Percentiles rank a stretch among this genome's conserved stretches.
phyloP scores from a whole-genome alignment of 805 yeast species.

The Ogataea kodamae region DNA sequence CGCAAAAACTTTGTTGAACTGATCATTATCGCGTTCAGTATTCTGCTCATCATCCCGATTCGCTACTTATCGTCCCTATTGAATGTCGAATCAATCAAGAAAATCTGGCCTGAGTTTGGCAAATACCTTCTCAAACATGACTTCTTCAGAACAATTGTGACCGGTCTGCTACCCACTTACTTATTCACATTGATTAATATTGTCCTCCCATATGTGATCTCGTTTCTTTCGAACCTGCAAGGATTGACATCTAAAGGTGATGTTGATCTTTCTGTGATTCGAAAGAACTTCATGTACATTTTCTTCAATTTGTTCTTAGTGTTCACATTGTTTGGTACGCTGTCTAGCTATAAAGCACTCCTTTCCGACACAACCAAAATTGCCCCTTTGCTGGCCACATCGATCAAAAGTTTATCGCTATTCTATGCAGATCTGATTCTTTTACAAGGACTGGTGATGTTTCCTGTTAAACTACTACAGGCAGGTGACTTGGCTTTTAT shows the following conservation, averaged over 20 bases:
- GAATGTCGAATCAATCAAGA: slow-evolving; percentile 52
- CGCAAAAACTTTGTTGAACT: slow-evolving; percentile 32
- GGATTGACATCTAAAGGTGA: slow-evolving; percentile 57
- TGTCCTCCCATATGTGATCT: slow-evolving; percentile 52
- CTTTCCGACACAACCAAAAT: slow-evolving; percentile 57
- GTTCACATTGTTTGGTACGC: slow-evolving; percentile 59
- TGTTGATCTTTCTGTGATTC: slow-evolving; percentile 52
- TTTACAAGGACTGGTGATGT: slow-evolving; percentile 67
- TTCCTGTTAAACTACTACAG: slow-evolving; percentile 54
- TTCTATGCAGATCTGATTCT: slow-evolving; percentile 60
- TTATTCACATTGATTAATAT: slow-evolving; percentile 54
- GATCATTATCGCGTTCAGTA: slow-evolving; percentile 46
- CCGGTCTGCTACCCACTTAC: slow-evolving; percentile 61
- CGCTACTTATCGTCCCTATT: slow-evolving; percentile 54
- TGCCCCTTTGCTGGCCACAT: slow-evolving; percentile 51
- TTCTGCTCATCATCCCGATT: slow-evolving; percentile 51
- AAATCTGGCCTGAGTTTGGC: slow-evolving; percentile 58
- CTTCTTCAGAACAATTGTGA: slow-evolving; percentile 51
- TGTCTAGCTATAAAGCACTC: slow-evolving; percentile 55
- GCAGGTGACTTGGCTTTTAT: slow-evolving; percentile 49
- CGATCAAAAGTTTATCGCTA: slow-evolving; percentile 48
- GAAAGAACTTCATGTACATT: slow-evolving; percentile 57
- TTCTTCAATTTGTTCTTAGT: slow-evolving; percentile 60
- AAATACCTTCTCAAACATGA: slow-evolving; percentile 48
- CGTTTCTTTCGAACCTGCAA: slow-evolving; percentile 46